These are phyloP conservation scores for Cyberlindnera saturnus DNA, from an alignment of 805 yeast species.

Conservation along the genomic window DNA sequence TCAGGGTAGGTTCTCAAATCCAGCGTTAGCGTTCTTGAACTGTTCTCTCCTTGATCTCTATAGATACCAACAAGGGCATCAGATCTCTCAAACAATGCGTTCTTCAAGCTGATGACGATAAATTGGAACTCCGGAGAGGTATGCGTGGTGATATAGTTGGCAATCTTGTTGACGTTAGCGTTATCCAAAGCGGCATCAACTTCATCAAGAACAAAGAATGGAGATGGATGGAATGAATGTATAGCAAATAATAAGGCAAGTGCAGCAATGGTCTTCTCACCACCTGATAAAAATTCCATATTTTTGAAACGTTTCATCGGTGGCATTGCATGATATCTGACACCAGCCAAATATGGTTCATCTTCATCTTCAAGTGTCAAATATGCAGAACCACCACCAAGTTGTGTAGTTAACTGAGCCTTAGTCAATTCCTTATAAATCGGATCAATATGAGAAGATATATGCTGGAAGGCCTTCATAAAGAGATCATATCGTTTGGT, in stretches of 20 bases:
- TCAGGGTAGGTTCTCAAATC: conserved; percentile 61
- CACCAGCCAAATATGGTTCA: conserved; percentile 80
- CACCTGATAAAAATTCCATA: conserved; percentile 91
- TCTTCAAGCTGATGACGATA: conserved; percentile 88
- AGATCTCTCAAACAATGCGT: conserved; percentile 78
- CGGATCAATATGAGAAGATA: conserved; percentile 62
- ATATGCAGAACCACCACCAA: conserved; percentile 92
- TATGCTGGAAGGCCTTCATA: conserved; percentile 69
- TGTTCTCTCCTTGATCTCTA: conserved; percentile 67
- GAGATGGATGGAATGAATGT: conserved; percentile 87
- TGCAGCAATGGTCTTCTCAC: conserved; percentile 96
- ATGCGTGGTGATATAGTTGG: conserved; percentile 73
- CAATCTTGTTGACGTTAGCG: conserved; percentile 78
- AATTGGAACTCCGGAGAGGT: conserved; percentile 81
- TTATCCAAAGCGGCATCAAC: conserved; percentile 97
- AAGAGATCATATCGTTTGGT: conserved; percentile 55
- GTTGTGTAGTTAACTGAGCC: conserved; percentile 40
- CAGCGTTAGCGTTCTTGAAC: conserved; percentile 67
- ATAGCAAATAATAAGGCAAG: conserved; percentile 86
- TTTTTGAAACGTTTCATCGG: conserved; percentile 91
- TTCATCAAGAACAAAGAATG: conserved; percentile 93
- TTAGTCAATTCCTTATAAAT: conserved; percentile 85
- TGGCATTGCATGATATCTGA: conserved; percentile 91
- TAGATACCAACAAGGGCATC: conserved; percentile 92
- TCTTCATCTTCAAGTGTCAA: conserved; percentile 82